phyloP scores from a whole-genome alignment of 2,329 filamentous ascomycete genomes.

The Cercospora sojina region DNA sequence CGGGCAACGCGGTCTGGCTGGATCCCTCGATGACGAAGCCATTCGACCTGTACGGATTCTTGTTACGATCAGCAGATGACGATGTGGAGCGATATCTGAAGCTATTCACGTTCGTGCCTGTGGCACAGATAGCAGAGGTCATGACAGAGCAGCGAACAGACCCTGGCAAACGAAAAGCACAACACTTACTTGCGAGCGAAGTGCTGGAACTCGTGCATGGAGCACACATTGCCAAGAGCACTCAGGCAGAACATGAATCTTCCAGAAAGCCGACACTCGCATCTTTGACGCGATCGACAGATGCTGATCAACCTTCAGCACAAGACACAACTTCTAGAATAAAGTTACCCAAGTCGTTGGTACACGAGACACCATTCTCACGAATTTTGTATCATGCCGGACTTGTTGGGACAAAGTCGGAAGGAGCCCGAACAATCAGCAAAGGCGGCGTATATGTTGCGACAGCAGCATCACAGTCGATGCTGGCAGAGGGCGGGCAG shows the following conservation, averaged over 20 bases:
- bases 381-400: slow-evolving; percentile 37
- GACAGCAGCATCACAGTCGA: slow-evolving; percentile 33
- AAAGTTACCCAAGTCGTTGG: slow-evolving; percentile 31
- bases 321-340: slow-evolving; percentile 31
- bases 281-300: slow-evolving; percentile 15
- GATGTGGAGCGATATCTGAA: slow-evolving; percentile 81
- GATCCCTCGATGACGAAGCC: slow-evolving; percentile 74
- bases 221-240: slow-evolving; percentile 59
- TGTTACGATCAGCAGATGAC: slow-evolving; percentile 76
- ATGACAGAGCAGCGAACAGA: slow-evolving; percentile 68
- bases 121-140: slow-evolving; percentile 63
- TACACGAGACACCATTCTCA: slow-evolving; percentile 31
- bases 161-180: slow-evolving; percentile 71
- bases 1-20: slow-evolving; percentile 92
- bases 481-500: slow-evolving; percentile 42
- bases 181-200: slow-evolving; percentile 80
- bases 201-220: slow-evolving; percentile 81
- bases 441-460: slow-evolving; percentile 40
- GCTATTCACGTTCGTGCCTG: slow-evolving; percentile 84
- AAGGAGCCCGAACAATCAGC: slow-evolving; percentile 33
- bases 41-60: slow-evolving; percentile 88
- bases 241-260: slow-evolving; percentile 57
- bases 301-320: not conserved
- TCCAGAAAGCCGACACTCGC: slow-evolving; percentile 37
- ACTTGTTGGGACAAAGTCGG: slow-evolving; percentile 34